phyloP scores from a whole-genome alignment of 805 yeast species.

The Teunomyces atbi region DNA sequence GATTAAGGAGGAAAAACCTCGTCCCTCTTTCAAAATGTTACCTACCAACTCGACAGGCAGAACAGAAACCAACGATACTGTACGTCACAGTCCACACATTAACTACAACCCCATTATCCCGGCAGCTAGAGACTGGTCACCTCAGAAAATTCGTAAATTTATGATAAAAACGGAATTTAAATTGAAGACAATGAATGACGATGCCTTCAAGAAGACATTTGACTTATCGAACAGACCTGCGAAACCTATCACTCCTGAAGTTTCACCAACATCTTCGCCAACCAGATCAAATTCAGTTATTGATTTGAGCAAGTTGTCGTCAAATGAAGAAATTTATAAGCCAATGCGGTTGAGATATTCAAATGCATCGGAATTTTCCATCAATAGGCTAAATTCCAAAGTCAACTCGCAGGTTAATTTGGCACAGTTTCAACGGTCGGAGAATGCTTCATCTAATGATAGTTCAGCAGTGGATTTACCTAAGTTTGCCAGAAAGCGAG shows the following conservation, averaged over 20 bases:
- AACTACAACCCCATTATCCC: constrained; percentile 34
- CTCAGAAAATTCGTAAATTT: constrained; percentile 25
- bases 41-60: constrained; percentile 13
- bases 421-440: constrained; percentile 12
- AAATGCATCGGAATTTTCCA: constrained; percentile 37
- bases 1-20: constrained; percentile 19
- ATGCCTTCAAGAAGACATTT: constrained; percentile 33
- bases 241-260: constrained; percentile 40
- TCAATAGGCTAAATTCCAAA: constrained; percentile 36
- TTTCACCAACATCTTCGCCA: constrained; percentile 42
- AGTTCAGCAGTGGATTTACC: constrained; percentile 25
- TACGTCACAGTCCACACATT: constrained; percentile 9
- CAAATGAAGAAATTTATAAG: constrained; percentile 34
- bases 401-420: constrained; percentile 41
- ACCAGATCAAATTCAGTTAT: constrained; percentile 41
- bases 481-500: constrained; percentile 18
- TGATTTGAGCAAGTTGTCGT: constrained; percentile 33
- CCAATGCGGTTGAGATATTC: constrained; percentile 42
- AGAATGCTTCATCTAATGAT: constrained; percentile 18
- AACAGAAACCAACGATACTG: constrained; percentile 7
- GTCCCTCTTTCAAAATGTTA: constrained; percentile 36
- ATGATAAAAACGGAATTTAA: constrained; percentile 33
- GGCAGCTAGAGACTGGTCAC: constrained; percentile 41
- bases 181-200: constrained; percentile 37
- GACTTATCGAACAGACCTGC: constrained; percentile 30